Conservation (phyloP, 2,329 filamentous ascomycete species). For the Thelonectria blattea region DNA sequence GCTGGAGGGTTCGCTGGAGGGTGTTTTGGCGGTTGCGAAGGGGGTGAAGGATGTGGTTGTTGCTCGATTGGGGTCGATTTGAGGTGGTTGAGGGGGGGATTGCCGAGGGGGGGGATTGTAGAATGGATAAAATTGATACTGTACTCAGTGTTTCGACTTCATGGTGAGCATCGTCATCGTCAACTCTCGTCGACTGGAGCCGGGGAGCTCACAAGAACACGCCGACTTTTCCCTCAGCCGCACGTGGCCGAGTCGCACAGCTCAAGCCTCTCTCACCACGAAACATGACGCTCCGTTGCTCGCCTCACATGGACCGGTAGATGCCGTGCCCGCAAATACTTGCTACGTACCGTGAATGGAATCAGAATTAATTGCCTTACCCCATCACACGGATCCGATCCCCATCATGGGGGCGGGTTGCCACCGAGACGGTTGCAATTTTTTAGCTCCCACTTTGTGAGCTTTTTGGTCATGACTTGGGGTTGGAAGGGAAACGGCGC, state of each 20-base stretch:
- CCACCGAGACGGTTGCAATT: constrained; percentile 3
- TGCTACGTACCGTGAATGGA: neutral
- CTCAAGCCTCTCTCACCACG: neutral
- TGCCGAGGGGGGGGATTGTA: neutral
- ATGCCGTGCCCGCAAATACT: neutral
- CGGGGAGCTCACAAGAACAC: neutral
- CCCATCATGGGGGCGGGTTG: constrained; percentile 22
- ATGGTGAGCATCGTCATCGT: too few relatives aligned
- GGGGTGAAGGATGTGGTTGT: constrained; percentile 9
- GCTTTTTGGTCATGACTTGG: constrained; percentile 20
- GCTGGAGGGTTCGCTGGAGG: neutral
- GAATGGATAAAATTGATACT: neutral
- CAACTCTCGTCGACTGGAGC: too few relatives aligned
- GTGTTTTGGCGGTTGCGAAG: neutral
- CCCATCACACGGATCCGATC: neutral
- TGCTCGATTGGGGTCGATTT: neutral
- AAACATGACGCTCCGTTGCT: neutral
- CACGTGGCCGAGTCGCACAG: neutral
- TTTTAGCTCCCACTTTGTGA: neutral
- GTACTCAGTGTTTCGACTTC: too few relatives aligned
- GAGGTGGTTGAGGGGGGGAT: neutral
- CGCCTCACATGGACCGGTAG: neutral
- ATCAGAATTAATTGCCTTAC: constrained; percentile 1
- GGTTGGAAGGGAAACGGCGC: neutral
- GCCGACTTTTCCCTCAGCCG: neutral